Evolutionary conservation across 768 basidiomycete species (phyloP).

Genomic region (Phlegmacium glaucopus): DNA sequence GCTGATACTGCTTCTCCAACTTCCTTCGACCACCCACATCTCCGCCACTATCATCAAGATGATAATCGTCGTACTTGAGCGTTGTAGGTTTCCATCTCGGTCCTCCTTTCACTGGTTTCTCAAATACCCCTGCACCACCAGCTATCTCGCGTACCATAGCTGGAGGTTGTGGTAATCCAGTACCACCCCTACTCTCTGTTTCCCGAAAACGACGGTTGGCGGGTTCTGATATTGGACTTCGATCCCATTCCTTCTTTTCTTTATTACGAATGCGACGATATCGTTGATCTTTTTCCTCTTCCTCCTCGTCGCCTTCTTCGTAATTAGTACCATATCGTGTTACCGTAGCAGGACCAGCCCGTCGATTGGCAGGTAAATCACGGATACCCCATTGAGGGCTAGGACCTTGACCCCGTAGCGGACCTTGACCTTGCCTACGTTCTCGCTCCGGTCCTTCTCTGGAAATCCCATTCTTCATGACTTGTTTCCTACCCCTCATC

Average conservation of each 20-base stretch:
- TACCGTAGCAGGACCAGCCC: constrained; percentile 2
- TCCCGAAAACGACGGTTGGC: no score
- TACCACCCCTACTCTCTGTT: not conserved
- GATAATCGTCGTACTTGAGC: constrained; percentile 14
- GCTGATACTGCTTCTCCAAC: constrained; percentile 13
- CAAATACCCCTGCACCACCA: not conserved
- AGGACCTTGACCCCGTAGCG: not conserved
- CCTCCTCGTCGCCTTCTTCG: constrained; percentile 15
- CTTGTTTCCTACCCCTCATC: constrained; percentile 5
- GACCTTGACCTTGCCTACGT: not conserved
- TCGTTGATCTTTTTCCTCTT: constrained; percentile 11
- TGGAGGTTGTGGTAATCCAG: constrained; percentile 24
- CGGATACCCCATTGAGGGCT: constrained; percentile 40
- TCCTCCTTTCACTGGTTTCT: constrained; percentile 9
- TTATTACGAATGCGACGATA: constrained; percentile 10
- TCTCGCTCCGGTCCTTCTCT: not conserved
- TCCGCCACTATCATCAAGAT: constrained; percentile 5
- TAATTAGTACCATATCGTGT: constrained; percentile 5
- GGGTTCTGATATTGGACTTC: not conserved
- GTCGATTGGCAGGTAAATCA: constrained; percentile 31
- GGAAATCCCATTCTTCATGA: not conserved
- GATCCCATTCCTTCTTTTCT: constrained; percentile 8
- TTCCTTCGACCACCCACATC: not conserved
- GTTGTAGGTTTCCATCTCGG: constrained; percentile 12
- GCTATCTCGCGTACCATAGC: constrained; percentile 15